A percentile compares a stretch with the other conserved stretches of the same genome.
phyloP scores from a whole-genome alignment of 2,329 filamentous ascomycete genomes.

The Fusarium piperis region DNA sequence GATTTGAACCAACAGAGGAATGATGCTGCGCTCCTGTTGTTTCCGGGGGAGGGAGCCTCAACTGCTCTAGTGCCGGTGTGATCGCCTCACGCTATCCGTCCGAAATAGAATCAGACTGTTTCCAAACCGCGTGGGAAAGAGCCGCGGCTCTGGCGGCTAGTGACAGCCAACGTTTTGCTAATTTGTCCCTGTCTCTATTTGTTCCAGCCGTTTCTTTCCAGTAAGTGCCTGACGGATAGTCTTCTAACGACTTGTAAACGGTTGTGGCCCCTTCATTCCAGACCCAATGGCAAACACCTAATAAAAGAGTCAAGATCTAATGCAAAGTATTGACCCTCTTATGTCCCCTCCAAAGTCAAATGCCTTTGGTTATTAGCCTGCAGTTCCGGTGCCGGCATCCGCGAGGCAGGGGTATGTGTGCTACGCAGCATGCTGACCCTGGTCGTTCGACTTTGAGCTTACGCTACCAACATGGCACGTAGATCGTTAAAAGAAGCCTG shows the following conservation, averaged over 20 bases:
- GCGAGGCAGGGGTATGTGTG: not conserved
- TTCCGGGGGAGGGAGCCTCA: not conserved
- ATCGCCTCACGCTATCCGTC: not conserved
- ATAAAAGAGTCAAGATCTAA: not conserved
- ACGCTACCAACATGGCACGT: not conserved
- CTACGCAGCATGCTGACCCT: not conserved
- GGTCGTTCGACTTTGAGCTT: not conserved
- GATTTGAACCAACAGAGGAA: not conserved
- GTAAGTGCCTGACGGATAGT: not conserved
- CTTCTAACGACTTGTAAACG: not conserved
- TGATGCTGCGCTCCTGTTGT: not conserved
- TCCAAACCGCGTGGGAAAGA: not conserved
- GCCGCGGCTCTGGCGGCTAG: not conserved
- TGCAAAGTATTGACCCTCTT: not conserved
- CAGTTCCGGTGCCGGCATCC: not conserved
- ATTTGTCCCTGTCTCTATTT: not conserved
- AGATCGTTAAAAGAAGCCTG: not conserved
- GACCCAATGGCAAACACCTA: not conserved
- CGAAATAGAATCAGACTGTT: not conserved
- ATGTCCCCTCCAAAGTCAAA: not conserved
- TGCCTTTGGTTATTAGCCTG: not conserved
- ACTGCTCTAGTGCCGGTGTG: not conserved
- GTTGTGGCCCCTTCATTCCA: not conserved
- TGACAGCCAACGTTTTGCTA: not conserved
- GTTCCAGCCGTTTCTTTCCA: not conserved